A percentile compares a stretch with the other conserved stretches of the same genome.
These are phyloP conservation scores for Themeda triandra DNA, from an alignment of 176 grass and related monocot genomes.

Conservation along the genomic window DNA sequence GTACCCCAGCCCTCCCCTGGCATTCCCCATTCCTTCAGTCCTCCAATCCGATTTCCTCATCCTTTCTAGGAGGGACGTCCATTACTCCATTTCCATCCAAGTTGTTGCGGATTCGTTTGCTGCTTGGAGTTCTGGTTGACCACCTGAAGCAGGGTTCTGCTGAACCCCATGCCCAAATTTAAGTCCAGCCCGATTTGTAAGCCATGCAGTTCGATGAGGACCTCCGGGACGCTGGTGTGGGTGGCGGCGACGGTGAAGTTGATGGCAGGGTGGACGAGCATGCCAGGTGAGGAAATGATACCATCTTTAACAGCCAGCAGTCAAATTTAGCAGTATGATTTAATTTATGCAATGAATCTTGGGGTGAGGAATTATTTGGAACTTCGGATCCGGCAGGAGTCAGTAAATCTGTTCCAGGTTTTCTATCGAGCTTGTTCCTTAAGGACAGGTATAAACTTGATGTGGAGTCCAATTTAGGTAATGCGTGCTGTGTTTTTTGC, in stretches of 20 bases:
- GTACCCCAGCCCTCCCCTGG: too few species aligned
- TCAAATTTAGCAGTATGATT: background rate
- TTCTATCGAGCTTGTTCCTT: background rate
- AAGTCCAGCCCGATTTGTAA: background rate
- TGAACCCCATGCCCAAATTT: background rate
- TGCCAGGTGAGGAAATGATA: slow-evolving; percentile 42
- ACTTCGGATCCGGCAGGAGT: background rate
- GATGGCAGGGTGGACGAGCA: slow-evolving; percentile 42
- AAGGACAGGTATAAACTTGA: background rate
- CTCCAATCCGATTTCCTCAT: background rate
- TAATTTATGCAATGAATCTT: background rate
- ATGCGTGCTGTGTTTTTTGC: background rate
- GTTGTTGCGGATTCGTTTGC: background rate
- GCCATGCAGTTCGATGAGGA: slow-evolving; percentile 63
- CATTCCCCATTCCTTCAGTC: background rate
- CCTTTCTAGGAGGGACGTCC: background rate
- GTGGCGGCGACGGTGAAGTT: slow-evolving; percentile 11
- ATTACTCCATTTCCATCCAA: background rate
- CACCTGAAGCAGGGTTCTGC: background rate
- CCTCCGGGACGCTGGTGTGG: slow-evolving; percentile 10
- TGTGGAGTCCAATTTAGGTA: background rate
- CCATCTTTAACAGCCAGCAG: background rate
- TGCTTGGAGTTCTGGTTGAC: background rate
- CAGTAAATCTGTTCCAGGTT: background rate
- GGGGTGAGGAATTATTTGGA: background rate